Evolutionary conservation across 2,329 filamentous ascomycete species (phyloP).

Genomic region (Xylaria sp.): DNA sequence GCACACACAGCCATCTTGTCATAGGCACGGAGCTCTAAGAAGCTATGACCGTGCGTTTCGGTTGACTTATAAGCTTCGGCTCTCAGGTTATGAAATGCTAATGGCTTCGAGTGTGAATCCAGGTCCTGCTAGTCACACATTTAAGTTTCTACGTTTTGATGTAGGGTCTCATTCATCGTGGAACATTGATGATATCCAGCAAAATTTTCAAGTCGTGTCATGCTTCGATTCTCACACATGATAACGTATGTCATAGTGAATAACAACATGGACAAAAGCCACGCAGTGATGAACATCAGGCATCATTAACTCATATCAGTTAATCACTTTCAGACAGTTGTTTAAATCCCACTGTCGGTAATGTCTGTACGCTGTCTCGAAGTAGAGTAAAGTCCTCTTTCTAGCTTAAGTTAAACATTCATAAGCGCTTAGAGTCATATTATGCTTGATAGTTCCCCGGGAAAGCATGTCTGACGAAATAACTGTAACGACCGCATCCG

Average conservation of each 20-base stretch:
- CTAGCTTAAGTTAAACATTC: not conserved
- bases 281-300: not conserved
- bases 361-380: not conserved
- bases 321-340: not conserved
- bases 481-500: not conserved
- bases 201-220: not conserved
- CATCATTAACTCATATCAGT: not conserved
- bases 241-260: not conserved
- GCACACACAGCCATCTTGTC: not conserved
- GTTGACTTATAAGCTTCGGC: not conserved
- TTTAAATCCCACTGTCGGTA: slow-evolving; percentile 4
- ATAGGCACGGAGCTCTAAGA: not conserved
- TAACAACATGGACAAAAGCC: not conserved
- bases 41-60: not conserved
- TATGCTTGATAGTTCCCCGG: not conserved
- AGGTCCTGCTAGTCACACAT: not conserved
- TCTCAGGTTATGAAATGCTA: not conserved
- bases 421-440: slow-evolving; percentile 2
- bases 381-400: not conserved
- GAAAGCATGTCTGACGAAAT: slow-evolving; percentile 4
- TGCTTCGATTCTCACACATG: not conserved
- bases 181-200: not conserved
- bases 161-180: not conserved
- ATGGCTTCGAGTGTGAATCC: not conserved
- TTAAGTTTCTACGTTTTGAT: not conserved